Conservation (phyloP, 768 basidiomycete genomes). For the Wakefieldia striispora region DNA sequence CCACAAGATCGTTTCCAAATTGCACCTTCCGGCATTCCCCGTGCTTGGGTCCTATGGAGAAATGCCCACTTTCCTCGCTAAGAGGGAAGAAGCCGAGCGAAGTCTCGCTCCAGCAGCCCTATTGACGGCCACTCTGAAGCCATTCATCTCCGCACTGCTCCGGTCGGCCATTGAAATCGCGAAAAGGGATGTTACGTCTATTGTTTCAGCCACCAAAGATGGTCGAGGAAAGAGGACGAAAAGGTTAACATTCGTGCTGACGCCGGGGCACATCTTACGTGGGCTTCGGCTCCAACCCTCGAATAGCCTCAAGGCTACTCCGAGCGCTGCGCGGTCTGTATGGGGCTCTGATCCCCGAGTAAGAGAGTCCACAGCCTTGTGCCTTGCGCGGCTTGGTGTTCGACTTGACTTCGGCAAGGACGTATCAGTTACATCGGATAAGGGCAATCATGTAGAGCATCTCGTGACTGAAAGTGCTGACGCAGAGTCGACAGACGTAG, state of each 20-base stretch:
- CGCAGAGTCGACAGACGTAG: background rate
- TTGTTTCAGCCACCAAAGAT: slow-evolving; percentile 15
- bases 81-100: slow-evolving; percentile 20
- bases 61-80: slow-evolving; percentile 6
- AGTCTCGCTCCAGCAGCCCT: slow-evolving; percentile 37
- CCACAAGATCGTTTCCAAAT: slow-evolving; percentile 16
- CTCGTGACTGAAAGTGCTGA: slow-evolving; percentile 9
- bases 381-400: slow-evolving; percentile 32
- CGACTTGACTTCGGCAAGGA: slow-evolving; percentile 21
- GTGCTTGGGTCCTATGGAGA: slow-evolving; percentile 8
- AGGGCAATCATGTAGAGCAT: background rate
- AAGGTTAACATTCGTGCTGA: slow-evolving; percentile 30
- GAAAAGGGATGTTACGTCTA: slow-evolving; percentile 30
- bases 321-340: slow-evolving; percentile 1
- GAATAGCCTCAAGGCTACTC: background rate
- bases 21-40: slow-evolving; percentile 24
- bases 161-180: slow-evolving; percentile 32
- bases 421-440: background rate
- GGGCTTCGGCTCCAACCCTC: slow-evolving; percentile 29
- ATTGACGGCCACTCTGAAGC: slow-evolving; percentile 33
- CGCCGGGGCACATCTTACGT: slow-evolving; percentile 41
- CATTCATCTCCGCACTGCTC: slow-evolving; percentile 34
- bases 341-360: slow-evolving; percentile 4
- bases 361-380: slow-evolving; percentile 25
- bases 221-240: slow-evolving; percentile 24